Conservation (phyloP, 1,284 basidiomycete species). For the Ceratobasidium sp. region DNA sequence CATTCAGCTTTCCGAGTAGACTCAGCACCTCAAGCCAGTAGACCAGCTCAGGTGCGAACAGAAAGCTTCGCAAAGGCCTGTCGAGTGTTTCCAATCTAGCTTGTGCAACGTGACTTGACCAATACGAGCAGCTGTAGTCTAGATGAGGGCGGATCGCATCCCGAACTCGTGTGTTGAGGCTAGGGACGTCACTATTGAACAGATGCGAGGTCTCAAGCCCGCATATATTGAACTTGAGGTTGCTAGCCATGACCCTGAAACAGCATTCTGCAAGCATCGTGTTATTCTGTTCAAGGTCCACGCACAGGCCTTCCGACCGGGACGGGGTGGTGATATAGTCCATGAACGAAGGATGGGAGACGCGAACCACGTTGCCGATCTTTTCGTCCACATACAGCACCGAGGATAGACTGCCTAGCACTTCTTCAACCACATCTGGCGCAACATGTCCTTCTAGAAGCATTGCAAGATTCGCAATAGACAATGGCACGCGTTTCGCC, state of each 20-base stretch:
- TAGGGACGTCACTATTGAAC: slow-evolving; percentile 19
- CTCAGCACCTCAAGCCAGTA: slow-evolving; percentile 41
- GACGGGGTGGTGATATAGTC: not conserved
- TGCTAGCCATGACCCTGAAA: not conserved
- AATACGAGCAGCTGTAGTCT: slow-evolving; percentile 25
- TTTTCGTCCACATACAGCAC: slow-evolving; percentile 22
- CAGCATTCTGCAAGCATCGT: not conserved
- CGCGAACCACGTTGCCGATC: not conserved
- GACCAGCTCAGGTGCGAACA: not conserved
- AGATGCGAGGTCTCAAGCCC: slow-evolving; percentile 3
- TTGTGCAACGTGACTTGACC: slow-evolving; percentile 6
- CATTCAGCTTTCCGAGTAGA: slow-evolving; percentile 4
- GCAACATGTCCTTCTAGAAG: not conserved
- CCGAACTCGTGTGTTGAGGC: not conserved
- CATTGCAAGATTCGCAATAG: not conserved
- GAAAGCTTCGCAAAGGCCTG: not conserved
- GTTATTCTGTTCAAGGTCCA: slow-evolving; percentile 6
- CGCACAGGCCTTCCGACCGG: not conserved
- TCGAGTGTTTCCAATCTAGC: not conserved
- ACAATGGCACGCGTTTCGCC: not conserved
- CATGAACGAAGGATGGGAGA: slow-evolving; percentile 43
- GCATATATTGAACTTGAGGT: slow-evolving; percentile 27
- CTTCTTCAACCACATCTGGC: not conserved
- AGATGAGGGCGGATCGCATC: not conserved
- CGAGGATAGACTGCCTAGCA: not conserved